Percentiles rank a stretch among this genome's conserved stretches.
Conservation (phyloP, 352 stramenopile genomes). For the Phytopythium litorale region DNA sequence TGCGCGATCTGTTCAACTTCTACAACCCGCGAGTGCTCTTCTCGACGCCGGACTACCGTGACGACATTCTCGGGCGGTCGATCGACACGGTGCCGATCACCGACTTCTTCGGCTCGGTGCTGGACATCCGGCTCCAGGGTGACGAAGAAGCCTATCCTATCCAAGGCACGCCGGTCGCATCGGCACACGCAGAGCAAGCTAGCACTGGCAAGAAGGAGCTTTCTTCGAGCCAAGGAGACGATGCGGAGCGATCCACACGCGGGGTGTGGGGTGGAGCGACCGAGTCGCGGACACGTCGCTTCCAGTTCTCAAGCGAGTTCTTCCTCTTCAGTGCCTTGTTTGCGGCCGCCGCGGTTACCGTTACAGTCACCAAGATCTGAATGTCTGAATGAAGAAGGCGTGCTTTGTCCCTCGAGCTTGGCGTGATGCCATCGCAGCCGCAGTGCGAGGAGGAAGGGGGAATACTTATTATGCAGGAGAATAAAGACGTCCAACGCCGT, state of each 20-base stretch:
- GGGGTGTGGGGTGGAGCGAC: neutral
- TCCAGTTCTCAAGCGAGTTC: constrained; percentile 49
- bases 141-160: constrained; percentile 79
- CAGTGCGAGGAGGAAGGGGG: neutral
- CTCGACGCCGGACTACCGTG: constrained; percentile 77
- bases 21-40: constrained; percentile 84
- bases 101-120: constrained; percentile 87
- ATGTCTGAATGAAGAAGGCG: neutral
- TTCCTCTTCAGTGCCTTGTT: constrained; percentile 12
- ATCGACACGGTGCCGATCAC: constrained; percentile 79
- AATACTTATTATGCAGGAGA: constrained; percentile 5
- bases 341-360: neutral
- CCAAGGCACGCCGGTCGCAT: constrained; percentile 16
- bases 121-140: constrained; percentile 70
- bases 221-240: neutral
- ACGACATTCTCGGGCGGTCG: constrained; percentile 63
- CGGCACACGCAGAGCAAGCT: neutral
- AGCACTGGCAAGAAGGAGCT: neutral
- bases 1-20: constrained; percentile 74
- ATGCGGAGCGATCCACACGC: neutral
- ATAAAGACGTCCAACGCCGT: neutral
- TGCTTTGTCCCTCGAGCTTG: too few species aligned
- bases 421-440: neutral
- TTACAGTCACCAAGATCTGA: neutral
- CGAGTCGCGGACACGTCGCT: constrained; percentile 9